phyloP scores from a whole-genome alignment of 2,329 filamentous ascomycete genomes.

The Pezicula carpinea region DNA sequence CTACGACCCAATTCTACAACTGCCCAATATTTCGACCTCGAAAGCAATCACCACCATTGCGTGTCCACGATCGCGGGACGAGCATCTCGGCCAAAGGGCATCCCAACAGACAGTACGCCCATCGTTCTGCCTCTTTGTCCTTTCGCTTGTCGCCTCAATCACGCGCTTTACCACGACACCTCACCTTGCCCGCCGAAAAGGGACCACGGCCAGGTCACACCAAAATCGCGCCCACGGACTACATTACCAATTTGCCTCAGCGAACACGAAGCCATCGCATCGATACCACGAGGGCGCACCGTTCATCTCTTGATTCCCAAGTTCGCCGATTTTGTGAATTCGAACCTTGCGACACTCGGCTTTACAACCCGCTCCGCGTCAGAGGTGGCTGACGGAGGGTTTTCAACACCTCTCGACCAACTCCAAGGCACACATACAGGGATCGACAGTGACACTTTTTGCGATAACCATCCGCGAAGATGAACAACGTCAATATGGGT shows the following conservation, averaged over 20 bases:
- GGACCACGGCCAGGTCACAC: not conserved
- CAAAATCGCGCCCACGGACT: not conserved
- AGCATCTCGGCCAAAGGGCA: not conserved
- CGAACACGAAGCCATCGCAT: conserved; percentile 1
- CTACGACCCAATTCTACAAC: not conserved
- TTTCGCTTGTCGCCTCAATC: conserved; percentile 1
- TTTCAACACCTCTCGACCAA: conserved; percentile 15
- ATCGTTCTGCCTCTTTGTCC: not conserved
- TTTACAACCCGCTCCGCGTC: conserved; percentile 1
- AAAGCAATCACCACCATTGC: not conserved
- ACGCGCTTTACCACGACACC: not conserved
- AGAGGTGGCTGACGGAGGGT: conserved; percentile 3
- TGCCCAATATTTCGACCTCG: not conserved
- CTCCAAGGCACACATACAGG: conserved; percentile 12
- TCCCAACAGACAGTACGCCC: not conserved
- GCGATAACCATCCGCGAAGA: conserved; percentile 22
- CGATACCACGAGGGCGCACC: not conserved
- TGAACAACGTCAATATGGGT: conserved; percentile 48
- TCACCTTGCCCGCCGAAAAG: conserved; percentile 2
- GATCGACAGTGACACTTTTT: conserved; percentile 12
- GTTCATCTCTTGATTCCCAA: not conserved
- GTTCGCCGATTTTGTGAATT: not conserved
- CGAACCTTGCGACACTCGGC: not conserved
- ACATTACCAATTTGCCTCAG: conserved; percentile 2
- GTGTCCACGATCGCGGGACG: conserved; percentile 3